Conservation (phyloP, 345 rosid genomes). For the Ceriops zippeliana region DNA sequence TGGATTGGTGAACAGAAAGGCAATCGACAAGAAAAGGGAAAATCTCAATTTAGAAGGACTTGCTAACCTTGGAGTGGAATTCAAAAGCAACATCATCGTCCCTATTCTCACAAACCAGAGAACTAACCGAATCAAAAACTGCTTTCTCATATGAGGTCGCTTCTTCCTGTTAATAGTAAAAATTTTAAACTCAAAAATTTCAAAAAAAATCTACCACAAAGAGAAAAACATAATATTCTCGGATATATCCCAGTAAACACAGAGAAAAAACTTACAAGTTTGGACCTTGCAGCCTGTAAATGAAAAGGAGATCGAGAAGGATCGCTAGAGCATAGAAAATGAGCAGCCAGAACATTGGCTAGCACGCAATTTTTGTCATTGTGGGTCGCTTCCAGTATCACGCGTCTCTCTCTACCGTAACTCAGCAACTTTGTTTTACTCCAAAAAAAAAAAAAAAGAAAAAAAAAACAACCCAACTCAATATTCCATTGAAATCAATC, state of each 20-base stretch:
- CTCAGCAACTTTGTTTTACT: slow-evolving; percentile 50
- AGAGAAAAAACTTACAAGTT: slow-evolving; percentile 41
- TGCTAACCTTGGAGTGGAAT: slow-evolving; percentile 55
- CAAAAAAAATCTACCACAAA: neutral
- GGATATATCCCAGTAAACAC: neutral
- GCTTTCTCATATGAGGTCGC: slow-evolving; percentile 75
- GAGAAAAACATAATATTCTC: neutral
- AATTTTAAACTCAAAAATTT: neutral
- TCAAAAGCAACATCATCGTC: slow-evolving; percentile 69
- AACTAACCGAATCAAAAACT: slow-evolving; percentile 51
- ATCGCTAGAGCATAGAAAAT: slow-evolving; percentile 45
- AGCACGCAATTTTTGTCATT: slow-evolving; percentile 66
- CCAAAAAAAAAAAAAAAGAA: neutral
- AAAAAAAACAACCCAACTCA: neutral
- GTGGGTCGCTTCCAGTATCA: slow-evolving; percentile 59
- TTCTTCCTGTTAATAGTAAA: slow-evolving; percentile 45
- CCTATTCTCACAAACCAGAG: slow-evolving; percentile 51
- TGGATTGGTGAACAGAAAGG: neutral
- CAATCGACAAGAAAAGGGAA: neutral
- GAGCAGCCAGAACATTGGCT: slow-evolving; percentile 78
- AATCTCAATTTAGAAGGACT: neutral
- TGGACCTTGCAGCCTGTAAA: slow-evolving; percentile 54
- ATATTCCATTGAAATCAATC: neutral
- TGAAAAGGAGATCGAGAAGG: slow-evolving; percentile 38
- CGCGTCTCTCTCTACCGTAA: slow-evolving; percentile 60